These are phyloP conservation scores for Amesomyces nigricolor DNA, from an alignment of 2,329 filamentous ascomycete species.

Conservation along the genomic window DNA sequence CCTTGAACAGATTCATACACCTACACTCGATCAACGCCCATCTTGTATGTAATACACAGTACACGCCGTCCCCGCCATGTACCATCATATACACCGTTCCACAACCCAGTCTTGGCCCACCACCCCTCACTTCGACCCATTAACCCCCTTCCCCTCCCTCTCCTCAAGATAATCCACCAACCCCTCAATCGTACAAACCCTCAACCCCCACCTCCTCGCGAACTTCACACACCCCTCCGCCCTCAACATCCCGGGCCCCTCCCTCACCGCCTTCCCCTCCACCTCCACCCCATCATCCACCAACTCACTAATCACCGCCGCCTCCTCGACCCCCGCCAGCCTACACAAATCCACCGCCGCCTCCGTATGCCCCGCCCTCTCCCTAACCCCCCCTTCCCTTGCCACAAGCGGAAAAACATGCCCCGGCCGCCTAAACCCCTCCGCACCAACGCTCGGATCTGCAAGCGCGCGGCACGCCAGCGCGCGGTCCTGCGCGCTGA, in stretches of 20 bases:
- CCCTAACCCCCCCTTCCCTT: constrained; percentile 70
- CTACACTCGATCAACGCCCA: neutral
- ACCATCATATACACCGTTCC: neutral
- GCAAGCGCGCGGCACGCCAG: constrained; percentile 76
- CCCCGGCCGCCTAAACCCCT: constrained; percentile 72
- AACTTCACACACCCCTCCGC: constrained; percentile 84
- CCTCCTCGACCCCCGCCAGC: constrained; percentile 70
- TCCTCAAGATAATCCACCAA: constrained; percentile 74
- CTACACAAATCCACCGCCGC: constrained; percentile 86
- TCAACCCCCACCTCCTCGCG: constrained; percentile 80
- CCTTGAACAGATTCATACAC: neutral
- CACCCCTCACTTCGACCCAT: constrained; percentile 32
- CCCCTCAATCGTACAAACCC: constrained; percentile 93
- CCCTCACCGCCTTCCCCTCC: constrained; percentile 58
- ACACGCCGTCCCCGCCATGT: neutral
- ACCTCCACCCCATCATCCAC: constrained; percentile 78
- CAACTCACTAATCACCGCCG: constrained; percentile 83
- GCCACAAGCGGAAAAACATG: constrained; percentile 86
- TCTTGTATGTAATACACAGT: neutral
- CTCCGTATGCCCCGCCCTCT: constrained; percentile 83
- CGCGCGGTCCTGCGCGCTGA: constrained; percentile 80
- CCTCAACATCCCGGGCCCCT: constrained; percentile 80
- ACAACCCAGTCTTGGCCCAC: neutral
- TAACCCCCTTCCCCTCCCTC: constrained; percentile 57
- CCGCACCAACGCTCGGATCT: constrained; percentile 50